phyloP scores from a whole-genome alignment of 2,329 filamentous ascomycete genomes.

The Phaeosphaeria sp. region DNA sequence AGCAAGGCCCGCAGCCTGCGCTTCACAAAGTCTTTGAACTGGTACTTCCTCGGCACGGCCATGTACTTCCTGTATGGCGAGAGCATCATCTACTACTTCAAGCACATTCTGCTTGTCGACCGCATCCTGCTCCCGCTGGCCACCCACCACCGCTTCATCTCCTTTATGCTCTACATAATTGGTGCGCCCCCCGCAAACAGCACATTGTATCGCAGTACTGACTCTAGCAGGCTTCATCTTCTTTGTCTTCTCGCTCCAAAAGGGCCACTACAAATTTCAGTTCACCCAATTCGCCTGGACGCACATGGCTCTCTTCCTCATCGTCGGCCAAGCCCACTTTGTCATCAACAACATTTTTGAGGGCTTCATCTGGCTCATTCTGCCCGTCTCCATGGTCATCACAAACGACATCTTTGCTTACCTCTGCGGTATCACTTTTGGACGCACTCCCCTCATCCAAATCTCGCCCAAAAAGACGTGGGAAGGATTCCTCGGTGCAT shows the following conservation, averaged over 20 bases:
- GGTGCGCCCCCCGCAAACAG: slow-evolving; percentile 63
- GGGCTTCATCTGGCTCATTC: slow-evolving; percentile 99
- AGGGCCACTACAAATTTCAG: slow-evolving; percentile 96
- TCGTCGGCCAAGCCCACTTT: slow-evolving; percentile 97
- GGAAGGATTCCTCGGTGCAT: slow-evolving; percentile 94
- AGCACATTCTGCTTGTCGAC: slow-evolving; percentile 96
- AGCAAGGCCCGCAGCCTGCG: slow-evolving; percentile 88
- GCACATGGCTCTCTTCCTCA: slow-evolving; percentile 97
- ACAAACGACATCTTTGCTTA: slow-evolving; percentile 99
- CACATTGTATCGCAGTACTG: slow-evolving; percentile 20
- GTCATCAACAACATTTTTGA: slow-evolving; percentile 99
- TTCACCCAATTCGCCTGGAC: slow-evolving; percentile 99
- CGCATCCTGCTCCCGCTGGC: slow-evolving; percentile 90
- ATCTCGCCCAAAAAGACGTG: slow-evolving; percentile 99
- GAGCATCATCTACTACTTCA: slow-evolving; percentile 99
- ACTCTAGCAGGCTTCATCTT: slow-evolving; percentile 83
- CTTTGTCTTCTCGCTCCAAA: slow-evolving; percentile 93
- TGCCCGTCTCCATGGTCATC: slow-evolving; percentile 92
- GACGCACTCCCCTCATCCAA: slow-evolving; percentile 95
- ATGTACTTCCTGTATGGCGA: slow-evolving; percentile 99
- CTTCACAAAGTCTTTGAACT: slow-evolving; percentile 96
- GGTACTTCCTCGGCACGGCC: slow-evolving; percentile 98
- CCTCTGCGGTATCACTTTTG: slow-evolving; percentile 95
- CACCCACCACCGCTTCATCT: slow-evolving; percentile 98
- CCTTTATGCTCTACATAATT: slow-evolving; percentile 97